These are phyloP conservation scores for Euphrasia confusa DNA, from an alignment of 257 asterid genomes.

Conservation along the genomic window DNA sequence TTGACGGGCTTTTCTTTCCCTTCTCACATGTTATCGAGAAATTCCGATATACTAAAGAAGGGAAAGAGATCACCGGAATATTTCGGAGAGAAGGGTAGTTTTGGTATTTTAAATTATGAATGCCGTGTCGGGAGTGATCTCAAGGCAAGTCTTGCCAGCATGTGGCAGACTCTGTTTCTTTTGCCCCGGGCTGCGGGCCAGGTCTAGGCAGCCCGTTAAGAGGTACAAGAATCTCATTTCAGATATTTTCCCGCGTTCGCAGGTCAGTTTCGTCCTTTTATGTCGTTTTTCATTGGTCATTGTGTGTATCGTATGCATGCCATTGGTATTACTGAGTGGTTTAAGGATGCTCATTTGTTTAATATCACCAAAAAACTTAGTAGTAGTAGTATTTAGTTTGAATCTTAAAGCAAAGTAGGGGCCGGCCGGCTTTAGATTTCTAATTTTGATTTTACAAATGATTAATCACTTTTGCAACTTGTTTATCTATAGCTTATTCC, in stretches of 20 bases:
- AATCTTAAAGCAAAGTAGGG: no score
- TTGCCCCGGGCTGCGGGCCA: constrained; percentile 82
- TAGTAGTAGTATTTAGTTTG: no score
- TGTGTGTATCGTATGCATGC: no score
- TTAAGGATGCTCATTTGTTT: no score
- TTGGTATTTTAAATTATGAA: constrained; percentile 40
- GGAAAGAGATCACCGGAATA: constrained; percentile 56
- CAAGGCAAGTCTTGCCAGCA: constrained; percentile 93
- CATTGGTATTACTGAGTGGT: no score
- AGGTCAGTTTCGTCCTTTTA: constrained; percentile 43
- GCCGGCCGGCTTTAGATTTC: no score
- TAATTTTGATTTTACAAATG: no score
- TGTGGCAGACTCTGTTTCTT: constrained; percentile 91
- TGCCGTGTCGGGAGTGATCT: constrained; percentile 70
- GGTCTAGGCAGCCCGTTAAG: constrained; percentile 98
- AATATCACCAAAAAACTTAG: no score
- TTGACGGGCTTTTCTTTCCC: constrained; percentile 59
- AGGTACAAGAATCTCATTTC: constrained; percentile 95
- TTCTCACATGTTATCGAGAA: constrained; percentile 19
- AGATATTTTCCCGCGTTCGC: constrained; percentile 70
- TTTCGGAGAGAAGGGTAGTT: constrained; percentile 6
- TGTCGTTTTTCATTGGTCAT: no score
- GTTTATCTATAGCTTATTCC: neutral
- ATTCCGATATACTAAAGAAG: constrained; percentile 33
- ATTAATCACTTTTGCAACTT: no score